These are phyloP conservation scores for Penicillium sp. DNA, from an alignment of 2,329 filamentous ascomycete species.

Conservation along the genomic window DNA sequence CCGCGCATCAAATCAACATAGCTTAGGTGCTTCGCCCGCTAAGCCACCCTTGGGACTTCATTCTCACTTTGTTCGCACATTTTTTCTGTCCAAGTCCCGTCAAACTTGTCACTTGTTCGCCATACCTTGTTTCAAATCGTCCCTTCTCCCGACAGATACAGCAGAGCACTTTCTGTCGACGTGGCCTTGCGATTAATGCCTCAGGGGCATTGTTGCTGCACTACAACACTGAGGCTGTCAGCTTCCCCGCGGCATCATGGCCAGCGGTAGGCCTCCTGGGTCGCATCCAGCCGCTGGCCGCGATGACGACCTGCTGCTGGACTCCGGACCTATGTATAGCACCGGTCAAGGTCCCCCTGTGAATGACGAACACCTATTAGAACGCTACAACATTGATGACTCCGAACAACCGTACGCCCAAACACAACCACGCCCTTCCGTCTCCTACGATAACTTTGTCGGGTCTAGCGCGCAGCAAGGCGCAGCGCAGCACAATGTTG, in stretches of 20 bases:
- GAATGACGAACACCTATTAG: constrained; percentile 76
- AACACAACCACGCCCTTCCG: constrained; percentile 68
- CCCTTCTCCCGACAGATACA: constrained; percentile 4
- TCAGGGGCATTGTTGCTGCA: constrained; percentile 30
- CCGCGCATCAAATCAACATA: constrained; percentile 22
- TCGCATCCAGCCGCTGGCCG: constrained; percentile 45
- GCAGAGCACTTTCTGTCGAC: constrained; percentile 8
- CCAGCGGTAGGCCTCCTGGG: constrained; percentile 55
- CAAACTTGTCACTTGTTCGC: background rate
- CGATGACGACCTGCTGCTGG: constrained; percentile 45
- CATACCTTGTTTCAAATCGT: constrained; percentile 5
- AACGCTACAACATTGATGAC: constrained; percentile 69
- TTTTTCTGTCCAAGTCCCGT: background rate
- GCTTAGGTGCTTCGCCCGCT: constrained; percentile 21
- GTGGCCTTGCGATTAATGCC: constrained; percentile 35
- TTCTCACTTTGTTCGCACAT: constrained; percentile 6
- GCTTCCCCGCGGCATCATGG: constrained; percentile 41
- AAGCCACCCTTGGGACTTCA: constrained; percentile 19
- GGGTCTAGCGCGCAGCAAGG: constrained; percentile 59
- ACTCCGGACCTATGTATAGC: constrained; percentile 57
- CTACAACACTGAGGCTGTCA: constrained; percentile 33
- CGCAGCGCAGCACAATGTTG: constrained; percentile 39
- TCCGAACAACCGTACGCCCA: constrained; percentile 54
- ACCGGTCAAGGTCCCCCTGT: constrained; percentile 73
- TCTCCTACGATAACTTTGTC: constrained; percentile 94